phyloP scores from a whole-genome alignment of 2,329 filamentous ascomycete species.

The Pezizomycotina sp. region DNA sequence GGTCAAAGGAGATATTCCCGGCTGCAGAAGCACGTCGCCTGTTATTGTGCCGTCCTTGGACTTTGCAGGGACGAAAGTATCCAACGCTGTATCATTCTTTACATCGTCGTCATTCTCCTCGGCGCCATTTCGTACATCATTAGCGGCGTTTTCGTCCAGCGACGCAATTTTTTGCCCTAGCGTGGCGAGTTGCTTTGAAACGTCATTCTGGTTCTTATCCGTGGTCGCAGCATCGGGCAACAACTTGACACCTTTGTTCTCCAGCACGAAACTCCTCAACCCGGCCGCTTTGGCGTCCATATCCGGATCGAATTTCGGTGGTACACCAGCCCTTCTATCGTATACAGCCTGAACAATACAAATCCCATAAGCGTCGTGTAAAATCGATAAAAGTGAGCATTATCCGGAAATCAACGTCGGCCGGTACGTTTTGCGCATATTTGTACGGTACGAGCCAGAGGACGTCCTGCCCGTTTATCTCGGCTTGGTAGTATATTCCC shows the following conservation, averaged over 20 bases:
- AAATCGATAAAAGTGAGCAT: constrained; percentile 99
- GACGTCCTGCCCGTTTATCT: constrained; percentile 89
- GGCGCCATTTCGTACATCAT: constrained; percentile 5
- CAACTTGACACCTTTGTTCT: constrained; percentile 43
- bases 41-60: constrained; percentile 53
- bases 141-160: constrained; percentile 8
- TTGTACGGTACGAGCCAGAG: constrained; percentile 95
- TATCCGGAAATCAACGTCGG: constrained; percentile 93
- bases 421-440: constrained; percentile 87
- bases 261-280: constrained; percentile 75
- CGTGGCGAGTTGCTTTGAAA: constrained; percentile 23
- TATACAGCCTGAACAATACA: constrained; percentile 90
- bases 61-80: constrained; percentile 65
- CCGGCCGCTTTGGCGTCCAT: constrained; percentile 85
- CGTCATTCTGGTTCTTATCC: constrained; percentile 14
- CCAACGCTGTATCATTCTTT: constrained; percentile 42
- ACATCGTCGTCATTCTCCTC: constrained; percentile 19
- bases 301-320: constrained; percentile 74
- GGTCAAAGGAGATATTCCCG: constrained; percentile 17
- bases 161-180: constrained; percentile 23
- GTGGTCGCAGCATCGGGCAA: constrained; percentile 2
- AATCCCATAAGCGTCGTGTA: constrained; percentile 94
- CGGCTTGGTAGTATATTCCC: constrained; percentile 98
- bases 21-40: constrained; percentile 67
- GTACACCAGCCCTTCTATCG: constrained; percentile 83